Evolutionary conservation across 1,284 basidiomycete genomes (phyloP).

Genomic region (Laetiporus sulphureus): DNA sequence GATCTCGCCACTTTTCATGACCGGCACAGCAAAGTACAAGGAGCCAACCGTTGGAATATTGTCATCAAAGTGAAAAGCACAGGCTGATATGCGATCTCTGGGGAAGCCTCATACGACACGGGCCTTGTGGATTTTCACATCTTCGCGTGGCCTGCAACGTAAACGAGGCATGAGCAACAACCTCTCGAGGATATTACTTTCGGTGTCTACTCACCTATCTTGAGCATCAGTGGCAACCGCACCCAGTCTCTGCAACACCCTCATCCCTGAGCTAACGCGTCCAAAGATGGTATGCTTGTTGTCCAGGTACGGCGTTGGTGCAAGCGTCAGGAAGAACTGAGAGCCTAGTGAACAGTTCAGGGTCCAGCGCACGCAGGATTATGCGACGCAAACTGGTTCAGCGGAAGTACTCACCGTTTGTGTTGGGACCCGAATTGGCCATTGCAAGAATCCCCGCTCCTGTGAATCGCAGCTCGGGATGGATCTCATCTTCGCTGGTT

Average conservation of each 20-base stretch:
- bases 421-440: constrained; percentile 94
- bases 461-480: constrained; percentile 85
- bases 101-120: constrained; percentile 43
- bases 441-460: constrained; percentile 96
- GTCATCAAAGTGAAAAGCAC: no score
- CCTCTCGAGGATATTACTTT: no score
- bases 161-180: no score
- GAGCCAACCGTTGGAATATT: no score
- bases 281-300: constrained; percentile 95
- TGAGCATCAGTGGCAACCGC: constrained; percentile 75
- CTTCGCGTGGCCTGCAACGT: constrained; percentile 61
- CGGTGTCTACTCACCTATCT: constrained; percentile 53
- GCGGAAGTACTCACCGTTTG: constrained; percentile 74
- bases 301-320: constrained; percentile 87
- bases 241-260: constrained; percentile 78
- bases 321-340: constrained; percentile 89
- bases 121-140: constrained; percentile 77
- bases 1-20: no score
- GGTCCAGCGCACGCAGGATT: not conserved
- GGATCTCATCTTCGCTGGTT: constrained; percentile 76
- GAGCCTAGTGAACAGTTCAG: constrained; percentile 54
- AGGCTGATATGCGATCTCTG: constrained; percentile 2
- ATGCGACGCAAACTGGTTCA: no score
- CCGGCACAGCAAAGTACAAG: no score
- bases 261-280: constrained; percentile 80